Evolutionary conservation across 2,329 filamentous ascomycete genomes (phyloP), one percentile per base, ranked within the genome.

Genomic region (Trichoderma sp.): DNA sequence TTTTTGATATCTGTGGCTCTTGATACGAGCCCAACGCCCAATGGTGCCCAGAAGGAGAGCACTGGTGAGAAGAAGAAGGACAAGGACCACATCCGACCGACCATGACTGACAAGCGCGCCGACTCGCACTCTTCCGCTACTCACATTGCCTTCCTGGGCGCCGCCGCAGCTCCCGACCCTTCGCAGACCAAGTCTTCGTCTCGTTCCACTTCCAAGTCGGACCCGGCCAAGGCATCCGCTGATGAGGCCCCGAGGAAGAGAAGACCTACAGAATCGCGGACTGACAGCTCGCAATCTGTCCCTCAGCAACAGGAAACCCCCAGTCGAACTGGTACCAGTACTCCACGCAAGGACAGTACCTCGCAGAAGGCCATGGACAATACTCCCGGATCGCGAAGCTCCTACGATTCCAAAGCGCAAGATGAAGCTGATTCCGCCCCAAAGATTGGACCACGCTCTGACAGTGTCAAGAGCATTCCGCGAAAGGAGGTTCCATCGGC

Each of bases 121-220:
- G 86, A 87, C 57, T 87, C 86, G 1, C 83, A 84, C 70, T 80
- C 83, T 72, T 88, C 90, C 2, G 94, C 93, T 17, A 93, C 94
- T n/a, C 94, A 97, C 77, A 97, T 97, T 76, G 92, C 94, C 26
- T 97, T 94, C 79, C 94, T 97, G 79, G 93, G 97, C 77, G 96
- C 95, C 7, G 66, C 66, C n/a, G 28, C 66, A 32, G 26, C 66
- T n/a, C 55, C 89, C 28, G 85, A 88, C 34, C 87, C 86, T 47
- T 83, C 85, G 1, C 84, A 87, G 61, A 82, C 84, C 28, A 90
- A 85, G 76, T 81, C 82, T 63, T 82, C 84, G 71, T 81, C 78
- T 73, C 86, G 81, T 76, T 87, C 82, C 79, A 81, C 82, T 57
- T 88, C 82, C 68, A 88, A 85, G 76, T 82, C 75, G 4, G 76